Base-by-base conservation (phyloP, 2,329 filamentous ascomycete species). In the Capronia americana region DNA sequence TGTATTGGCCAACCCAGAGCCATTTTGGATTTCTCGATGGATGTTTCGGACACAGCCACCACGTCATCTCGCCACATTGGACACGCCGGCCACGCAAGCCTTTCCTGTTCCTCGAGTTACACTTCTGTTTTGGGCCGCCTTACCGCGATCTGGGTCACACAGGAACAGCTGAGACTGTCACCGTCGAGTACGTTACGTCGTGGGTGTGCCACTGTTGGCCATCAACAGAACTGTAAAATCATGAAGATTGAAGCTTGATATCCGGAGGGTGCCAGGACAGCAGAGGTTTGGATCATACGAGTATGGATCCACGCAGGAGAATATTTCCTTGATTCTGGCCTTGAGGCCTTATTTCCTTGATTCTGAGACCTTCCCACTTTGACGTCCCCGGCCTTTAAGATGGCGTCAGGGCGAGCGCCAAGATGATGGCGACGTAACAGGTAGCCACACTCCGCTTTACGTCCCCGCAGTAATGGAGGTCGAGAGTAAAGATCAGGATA, bases 11-110 rank as follows among this genome's bases (percentile, higher is more conserved):
- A 14, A 11, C 20, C 5, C 4, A 23, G 10, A 5, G 48, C 48
- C 23, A 34, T 12, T 28, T 17, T 26, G 20, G 48, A 26, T 4
- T 17, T 23, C 24, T 11, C 14, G 17, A 20, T 14, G 55, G 32
- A 51, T 51, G 48, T 51, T 26, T 51, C 20, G 24, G 2, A 14
- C 48, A 24, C 48, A 26, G 48, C 48, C 48, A 51, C 48, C 20
- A 17, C 48, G 48, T 51, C 48, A 51, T 51, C 20, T 51, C 14
- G 48, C 48, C 48, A 51, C 48, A 12, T 48, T 48, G 2, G 44
- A n/a, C 44, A 48, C 20, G 44, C 10, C 48, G 20, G 48, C 48
- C 48, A 51, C 48, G 48, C 48, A 51, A 51, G 48, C 48, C 48
- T 51, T 51, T 51, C 48, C 48, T 51, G 48, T 51, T 51, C 48